Evolutionary conservation across 257 asterid species (phyloP), one percentile per base, ranked within the genome.

Genomic region (Eustoma russellianum): DNA sequence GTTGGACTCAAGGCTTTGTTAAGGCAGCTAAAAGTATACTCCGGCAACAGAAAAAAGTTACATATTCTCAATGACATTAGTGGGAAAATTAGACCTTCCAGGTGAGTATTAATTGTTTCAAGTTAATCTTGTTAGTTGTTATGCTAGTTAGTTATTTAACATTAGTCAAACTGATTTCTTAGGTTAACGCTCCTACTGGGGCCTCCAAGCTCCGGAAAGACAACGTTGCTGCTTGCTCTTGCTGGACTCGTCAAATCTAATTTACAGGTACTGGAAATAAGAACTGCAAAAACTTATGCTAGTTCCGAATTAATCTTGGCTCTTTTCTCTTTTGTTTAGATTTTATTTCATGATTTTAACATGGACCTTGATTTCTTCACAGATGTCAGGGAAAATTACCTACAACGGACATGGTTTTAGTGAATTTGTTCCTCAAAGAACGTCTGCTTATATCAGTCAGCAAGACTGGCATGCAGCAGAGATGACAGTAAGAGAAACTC

Each of bases 201-300:
- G 19, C 98, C 96, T 33, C 98, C 98, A 51, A 81, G 96, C 77
- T 90, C 98, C 56, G 98, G 98, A 66, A 90, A 90, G 82, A 86
- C 91, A 13, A 86, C 98, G 30, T 59, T 86, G 70, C 79, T 90
- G 50, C 62, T 90, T 70, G 95, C 98, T 47, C 85, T 90, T 52
- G 93, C 98, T 61, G 95, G 94, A 61, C 93, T 79, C 60, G 77
- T 90, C 52, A 79, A 80, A 65, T 75, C 95, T 57, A 92, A 82
- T 78, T 77, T 86, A 67, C 74, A 90, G 96, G 97, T 90, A 79
- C 45, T 60, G 38, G 57, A 64, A 60, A 13, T 55, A 38, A 48
- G 43, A 9, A 40, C 35, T 35, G 9, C 16, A 57, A 44, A 43
- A 64, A 15, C 13, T 52, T 45, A 19, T 30, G 30, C 13, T 56